Base-by-base conservation (phyloP, 2,329 filamentous ascomycete genomes). In the Onygena corvina region DNA sequence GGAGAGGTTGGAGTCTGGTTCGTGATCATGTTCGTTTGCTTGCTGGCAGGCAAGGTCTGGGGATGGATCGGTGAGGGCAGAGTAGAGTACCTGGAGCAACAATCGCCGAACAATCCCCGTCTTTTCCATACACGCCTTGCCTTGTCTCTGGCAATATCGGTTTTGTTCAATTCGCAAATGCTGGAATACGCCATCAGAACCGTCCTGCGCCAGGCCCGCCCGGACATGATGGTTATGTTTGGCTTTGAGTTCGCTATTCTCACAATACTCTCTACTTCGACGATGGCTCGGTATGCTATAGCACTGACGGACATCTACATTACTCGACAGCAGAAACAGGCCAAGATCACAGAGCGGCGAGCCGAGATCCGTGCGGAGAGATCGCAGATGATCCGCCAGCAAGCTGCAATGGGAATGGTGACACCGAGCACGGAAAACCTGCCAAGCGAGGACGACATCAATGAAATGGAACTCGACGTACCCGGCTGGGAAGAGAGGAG, bases 161-260 rank as follows among this genome's bases (percentile, higher is more conserved):
- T 94, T 51, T 57, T 80, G 12, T 95, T 94, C 68, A 84, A 94
- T 61, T 64, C 81, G 20, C 83, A 76, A 63, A 80, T 98, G 68
- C 79, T 95, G 56, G 76, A 76, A 45, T 95, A 94, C 64, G 83
- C 84, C 51, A 75, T 94, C 53, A 78, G 81, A 23, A 86, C 84
- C 0, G 89, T 96, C 27, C 80, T 95, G 46, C 81, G 85, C 51
- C 82, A 93, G 62, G 86, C 90, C 1, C 77, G 84, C n/a, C 88
- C 90, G 0, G 92, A 93, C 52, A 96, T 98, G 85, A 98, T 96
- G 88, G 88, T 98, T 54, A 96, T 98, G 88, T 98, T 98, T 61
- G 80, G 93, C 4, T 98, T 98, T 59, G 92, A 98, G 65, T 96
- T 96, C 62, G 89, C 90, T 31, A 81, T 98, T 36, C 71, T 96